Conservation (phyloP, 768 basidiomycete species). For the Mycena rosella region DNA sequence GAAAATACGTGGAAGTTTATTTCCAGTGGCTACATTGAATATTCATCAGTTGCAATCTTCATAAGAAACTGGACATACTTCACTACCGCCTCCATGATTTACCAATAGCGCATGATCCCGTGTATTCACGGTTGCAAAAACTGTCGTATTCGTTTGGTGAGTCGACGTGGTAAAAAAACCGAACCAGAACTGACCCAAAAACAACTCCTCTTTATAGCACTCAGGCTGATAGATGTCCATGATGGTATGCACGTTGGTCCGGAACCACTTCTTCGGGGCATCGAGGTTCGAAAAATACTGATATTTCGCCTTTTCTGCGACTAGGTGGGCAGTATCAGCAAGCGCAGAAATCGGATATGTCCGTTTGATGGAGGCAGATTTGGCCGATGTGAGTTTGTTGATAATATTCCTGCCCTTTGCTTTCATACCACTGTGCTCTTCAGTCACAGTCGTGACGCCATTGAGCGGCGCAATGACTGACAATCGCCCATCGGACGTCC, state of each 20-base stretch:
- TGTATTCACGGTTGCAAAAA: constrained; percentile 64
- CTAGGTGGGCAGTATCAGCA: constrained; percentile 59
- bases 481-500: constrained; percentile 42
- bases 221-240: constrained; percentile 48
- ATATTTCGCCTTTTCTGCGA: constrained; percentile 58
- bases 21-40: neutral
- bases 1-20: constrained; percentile 19
- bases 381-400: neutral
- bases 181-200: constrained; percentile 40
- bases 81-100: constrained; percentile 23
- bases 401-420: neutral
- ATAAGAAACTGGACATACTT: constrained; percentile 2
- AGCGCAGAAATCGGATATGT: constrained; percentile 10
- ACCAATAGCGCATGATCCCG: constrained; percentile 67
- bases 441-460: no score
- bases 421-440: neutral
- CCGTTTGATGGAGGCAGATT: constrained; percentile 35
- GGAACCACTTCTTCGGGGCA: constrained; percentile 63
- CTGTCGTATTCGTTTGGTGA: constrained; percentile 39
- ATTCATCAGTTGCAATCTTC: neutral
- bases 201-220: constrained; percentile 52
- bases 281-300: constrained; percentile 59
- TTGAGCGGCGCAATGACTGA: neutral
- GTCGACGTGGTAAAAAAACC: neutral
- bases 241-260: constrained; percentile 60